phyloP scores from a whole-genome alignment of 176 grass and related monocot genomes.

The Tuctoria greenei region DNA sequence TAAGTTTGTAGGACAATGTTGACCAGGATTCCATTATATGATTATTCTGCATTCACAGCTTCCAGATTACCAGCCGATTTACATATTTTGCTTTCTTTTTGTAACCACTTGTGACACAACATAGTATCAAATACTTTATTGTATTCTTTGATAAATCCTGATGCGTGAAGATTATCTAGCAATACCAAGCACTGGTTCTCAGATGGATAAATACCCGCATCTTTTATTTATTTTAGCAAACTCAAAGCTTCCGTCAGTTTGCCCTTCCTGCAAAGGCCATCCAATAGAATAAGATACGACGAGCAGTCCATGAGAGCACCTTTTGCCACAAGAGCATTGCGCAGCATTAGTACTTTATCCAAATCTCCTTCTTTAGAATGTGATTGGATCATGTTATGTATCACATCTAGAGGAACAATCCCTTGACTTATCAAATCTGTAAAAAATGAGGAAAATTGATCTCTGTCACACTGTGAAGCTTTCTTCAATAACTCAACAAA shows the following conservation, averaged over 20 bases:
- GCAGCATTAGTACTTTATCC: constrained; percentile 46
- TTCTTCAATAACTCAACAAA: constrained; percentile 51
- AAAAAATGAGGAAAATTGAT: constrained; percentile 38
- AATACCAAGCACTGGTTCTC: constrained; percentile 36
- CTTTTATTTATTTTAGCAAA: constrained; percentile 54
- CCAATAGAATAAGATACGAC: constrained; percentile 40
- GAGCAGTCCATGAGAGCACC: constrained; percentile 27
- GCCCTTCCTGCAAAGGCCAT: constrained; percentile 37
- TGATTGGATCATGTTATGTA: constrained; percentile 38
- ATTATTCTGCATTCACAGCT: constrained; percentile 29
- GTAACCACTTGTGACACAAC: constrained; percentile 44
- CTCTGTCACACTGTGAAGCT: constrained; percentile 16
- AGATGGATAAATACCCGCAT: constrained; percentile 36
- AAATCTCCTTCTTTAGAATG: constrained; percentile 38
- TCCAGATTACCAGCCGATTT: constrained; percentile 31
- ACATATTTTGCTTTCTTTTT: constrained; percentile 37
- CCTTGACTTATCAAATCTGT: constrained; percentile 38
- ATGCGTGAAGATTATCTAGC: constrained; percentile 33
- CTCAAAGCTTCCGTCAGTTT: constrained; percentile 45
- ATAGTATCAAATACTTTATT: constrained; percentile 47
- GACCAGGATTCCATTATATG: not conserved
- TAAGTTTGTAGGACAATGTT: constrained; percentile 6
- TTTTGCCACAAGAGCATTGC: constrained; percentile 36
- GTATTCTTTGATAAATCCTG: constrained; percentile 47
- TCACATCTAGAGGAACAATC: constrained; percentile 40